Conservation (phyloP, 352 stramenopile species). For the Elongisporangium anandrum region DNA sequence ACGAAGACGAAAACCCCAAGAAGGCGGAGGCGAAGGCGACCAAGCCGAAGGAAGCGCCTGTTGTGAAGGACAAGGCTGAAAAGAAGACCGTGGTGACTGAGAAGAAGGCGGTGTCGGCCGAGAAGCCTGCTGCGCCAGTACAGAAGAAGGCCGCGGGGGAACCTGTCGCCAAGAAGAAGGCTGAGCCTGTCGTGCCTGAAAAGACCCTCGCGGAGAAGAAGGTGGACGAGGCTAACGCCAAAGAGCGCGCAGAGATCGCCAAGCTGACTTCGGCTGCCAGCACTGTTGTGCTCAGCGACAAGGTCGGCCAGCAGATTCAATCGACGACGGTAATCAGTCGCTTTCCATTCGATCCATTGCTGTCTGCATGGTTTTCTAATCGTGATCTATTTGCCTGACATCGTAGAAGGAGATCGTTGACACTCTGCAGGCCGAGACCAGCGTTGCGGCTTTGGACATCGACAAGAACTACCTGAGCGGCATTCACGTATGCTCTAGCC, state of each 20-base stretch:
- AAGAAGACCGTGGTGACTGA: slow-evolving; percentile 11
- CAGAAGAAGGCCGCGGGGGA: slow-evolving; percentile 16
- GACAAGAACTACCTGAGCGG: slow-evolving; percentile 76
- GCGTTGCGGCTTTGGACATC: slow-evolving; percentile 49
- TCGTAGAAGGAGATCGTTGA: slow-evolving; percentile 55
- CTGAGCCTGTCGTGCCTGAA: slow-evolving; percentile 17
- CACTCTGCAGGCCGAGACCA: slow-evolving; percentile 55
- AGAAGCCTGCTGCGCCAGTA: slow-evolving; percentile 5
- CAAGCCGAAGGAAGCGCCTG: slow-evolving; percentile 6
- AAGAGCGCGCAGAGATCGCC: slow-evolving; percentile 56
- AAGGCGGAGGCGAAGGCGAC: slow-evolving; percentile 3
- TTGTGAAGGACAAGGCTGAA: slow-evolving; percentile 6
- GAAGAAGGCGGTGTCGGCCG: slow-evolving; percentile 9
- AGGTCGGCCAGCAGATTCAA: slow-evolving; percentile 66
- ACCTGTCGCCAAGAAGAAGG: slow-evolving; percentile 26
- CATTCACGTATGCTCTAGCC: slow-evolving; percentile 36
- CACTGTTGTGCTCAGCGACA: slow-evolving; percentile 29
- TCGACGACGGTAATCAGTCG: slow-evolving; percentile 43
- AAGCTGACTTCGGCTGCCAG: slow-evolving; percentile 49
- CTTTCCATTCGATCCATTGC: neutral
- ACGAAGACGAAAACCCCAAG: slow-evolving; percentile 10
- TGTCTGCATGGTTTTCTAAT: slow-evolving; percentile 1
- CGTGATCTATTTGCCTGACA: slow-evolving; percentile 3
- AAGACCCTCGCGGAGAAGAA: slow-evolving; percentile 45
- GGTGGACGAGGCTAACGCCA: slow-evolving; percentile 51